phyloP scores from a whole-genome alignment of 2,329 filamentous ascomycete genomes.

The Fusarium udum region DNA sequence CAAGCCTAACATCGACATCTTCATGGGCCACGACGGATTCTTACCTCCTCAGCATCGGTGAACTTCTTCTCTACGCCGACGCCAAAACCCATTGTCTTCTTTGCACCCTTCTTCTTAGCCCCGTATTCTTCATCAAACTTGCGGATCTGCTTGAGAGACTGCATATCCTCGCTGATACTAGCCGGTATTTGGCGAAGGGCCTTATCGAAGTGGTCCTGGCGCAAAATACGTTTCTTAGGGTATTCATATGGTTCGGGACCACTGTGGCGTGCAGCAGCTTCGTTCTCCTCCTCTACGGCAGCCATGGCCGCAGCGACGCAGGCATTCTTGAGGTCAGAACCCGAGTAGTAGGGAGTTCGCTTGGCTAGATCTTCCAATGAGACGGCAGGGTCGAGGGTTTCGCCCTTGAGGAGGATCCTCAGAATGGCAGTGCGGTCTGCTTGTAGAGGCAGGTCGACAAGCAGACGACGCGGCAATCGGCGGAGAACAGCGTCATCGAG shows the following conservation, averaged over 20 bases:
- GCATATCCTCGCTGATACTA: slow-evolving; percentile 94
- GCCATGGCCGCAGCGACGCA: slow-evolving; percentile 82
- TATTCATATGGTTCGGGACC: slow-evolving; percentile 64
- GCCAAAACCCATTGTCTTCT: slow-evolving; percentile 68
- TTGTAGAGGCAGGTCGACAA: slow-evolving; percentile 77
- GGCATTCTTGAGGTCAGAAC: slow-evolving; percentile 84
- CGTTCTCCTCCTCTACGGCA: slow-evolving; percentile 78
- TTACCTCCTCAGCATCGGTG: slow-evolving; percentile 56
- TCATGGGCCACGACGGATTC: slow-evolving; percentile 50
- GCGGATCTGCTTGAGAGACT: slow-evolving; percentile 81
- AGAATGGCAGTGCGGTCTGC: slow-evolving; percentile 75
- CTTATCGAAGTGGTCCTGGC: slow-evolving; percentile 79
- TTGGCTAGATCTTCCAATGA: slow-evolving; percentile 70
- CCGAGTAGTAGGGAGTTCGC: slow-evolving; percentile 80
- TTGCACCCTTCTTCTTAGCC: slow-evolving; percentile 75
- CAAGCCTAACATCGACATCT: neutral
- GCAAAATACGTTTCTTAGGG: slow-evolving; percentile 67
- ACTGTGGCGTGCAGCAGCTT: slow-evolving; percentile 49
- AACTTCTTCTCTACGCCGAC: slow-evolving; percentile 51
- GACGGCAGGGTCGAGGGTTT: slow-evolving; percentile 69
- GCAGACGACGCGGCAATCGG: slow-evolving; percentile 75
- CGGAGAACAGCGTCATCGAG: slow-evolving; percentile 87
- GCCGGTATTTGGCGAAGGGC: slow-evolving; percentile 90
- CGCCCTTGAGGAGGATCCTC: slow-evolving; percentile 74
- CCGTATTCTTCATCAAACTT: slow-evolving; percentile 98